Base-by-base conservation (phyloP, 1,284 basidiomycete genomes). In the Apiotrichum laibachii region DNA sequence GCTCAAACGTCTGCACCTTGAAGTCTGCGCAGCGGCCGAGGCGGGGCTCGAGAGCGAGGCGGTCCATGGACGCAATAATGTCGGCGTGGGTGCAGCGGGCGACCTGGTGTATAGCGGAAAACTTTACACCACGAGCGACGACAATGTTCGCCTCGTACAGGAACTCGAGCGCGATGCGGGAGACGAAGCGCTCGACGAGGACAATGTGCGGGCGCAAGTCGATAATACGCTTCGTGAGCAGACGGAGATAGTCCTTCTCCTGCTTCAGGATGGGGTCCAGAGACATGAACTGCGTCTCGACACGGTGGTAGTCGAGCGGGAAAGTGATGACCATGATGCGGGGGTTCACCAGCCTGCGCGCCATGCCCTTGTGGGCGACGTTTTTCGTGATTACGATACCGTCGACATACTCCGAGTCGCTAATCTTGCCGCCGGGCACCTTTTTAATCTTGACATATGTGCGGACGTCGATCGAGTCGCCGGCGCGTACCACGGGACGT, bases 391-490 rank as follows among this genome's bases (percentile, higher is more conserved):
- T 96, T 51, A 99, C 93, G 12, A 90, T 92, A 4, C 96, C 96
- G 64, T 95, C 90, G 52, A 99, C 90, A 70, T 95, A 99, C 81
- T 98, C 94, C 13, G 92, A 96, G 74, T 99, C 92, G 35, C 82
- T 84, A 39, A 94, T 92, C 53, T 84, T 82, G 13, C 96, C 96
- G 15, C 96, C 96, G 0, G 96, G 94, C 19, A 99, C 89, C 77
- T 96, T 95, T 81, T 99, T 99, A 78, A 99, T 94, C 81, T 99
- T 99, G 65, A 99, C 91, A 68, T 96, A 97, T 33, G 89, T 85
- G 50, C 95, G 84, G 21, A 97, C 88, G 75, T 99, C 95, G 84
- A 96, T 94, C 35, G 77, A 77, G 69, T 96, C 93, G 55, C 91
- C 89, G 3, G 75, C 76, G 13, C 77, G 75, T 2, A 81, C 75